Conservation (phyloP, 1,284 basidiomycete species). For the Apiotrichum sp. region DNA sequence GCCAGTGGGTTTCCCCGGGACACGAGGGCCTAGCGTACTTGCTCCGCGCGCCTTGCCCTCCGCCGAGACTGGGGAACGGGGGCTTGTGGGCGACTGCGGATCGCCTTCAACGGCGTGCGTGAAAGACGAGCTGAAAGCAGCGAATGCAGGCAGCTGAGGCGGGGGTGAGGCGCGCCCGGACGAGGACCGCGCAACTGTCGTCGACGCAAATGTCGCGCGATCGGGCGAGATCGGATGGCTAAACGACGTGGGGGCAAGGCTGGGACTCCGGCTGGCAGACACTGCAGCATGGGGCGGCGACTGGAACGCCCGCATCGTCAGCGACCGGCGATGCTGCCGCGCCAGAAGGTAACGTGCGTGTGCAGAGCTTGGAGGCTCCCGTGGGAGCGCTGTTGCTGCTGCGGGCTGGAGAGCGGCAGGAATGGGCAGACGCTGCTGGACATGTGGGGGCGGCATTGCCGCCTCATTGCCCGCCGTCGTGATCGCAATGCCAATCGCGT, state of each 20-base stretch:
- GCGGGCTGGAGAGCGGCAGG: not conserved
- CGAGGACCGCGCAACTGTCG: not conserved
- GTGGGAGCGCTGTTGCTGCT: slow-evolving; percentile 2
- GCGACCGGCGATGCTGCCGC: slow-evolving; percentile 35
- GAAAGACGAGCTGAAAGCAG: not conserved
- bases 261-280: not conserved
- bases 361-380: slow-evolving; percentile 20
- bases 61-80: not conserved
- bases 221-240: not conserved
- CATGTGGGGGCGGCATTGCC: not conserved
- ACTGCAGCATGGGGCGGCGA: slow-evolving; percentile 16
- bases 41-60: not conserved
- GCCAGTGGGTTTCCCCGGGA: not conserved
- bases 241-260: too few species aligned
- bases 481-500: slow-evolving; percentile 33
- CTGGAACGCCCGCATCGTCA: slow-evolving; percentile 35
- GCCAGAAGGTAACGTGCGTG: slow-evolving; percentile 33
- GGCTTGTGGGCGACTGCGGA: not conserved
- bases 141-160: not conserved
- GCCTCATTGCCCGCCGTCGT: slow-evolving; percentile 17
- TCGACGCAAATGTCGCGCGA: not conserved
- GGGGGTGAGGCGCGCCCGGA: not conserved
- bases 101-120: not conserved
- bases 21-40: not conserved
- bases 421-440: slow-evolving; percentile 1